Evolutionary conservation across 208 protist genomes (phyloP).

Genomic region (Tetramitus jugosus): DNA sequence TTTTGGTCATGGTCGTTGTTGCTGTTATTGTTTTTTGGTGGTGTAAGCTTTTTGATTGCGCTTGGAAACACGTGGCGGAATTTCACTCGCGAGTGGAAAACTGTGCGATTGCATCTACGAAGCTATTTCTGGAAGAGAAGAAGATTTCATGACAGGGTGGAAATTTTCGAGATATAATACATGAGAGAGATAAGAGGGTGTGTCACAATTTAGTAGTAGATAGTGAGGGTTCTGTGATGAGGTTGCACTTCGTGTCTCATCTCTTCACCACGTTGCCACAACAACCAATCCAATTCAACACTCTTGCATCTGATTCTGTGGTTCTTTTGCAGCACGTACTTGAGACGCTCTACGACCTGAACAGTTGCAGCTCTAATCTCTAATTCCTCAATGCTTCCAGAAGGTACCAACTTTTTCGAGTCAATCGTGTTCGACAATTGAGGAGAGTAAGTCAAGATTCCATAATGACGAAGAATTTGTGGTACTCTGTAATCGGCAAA

Average conservation of each 20-base stretch:
- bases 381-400: slow-evolving; percentile 14
- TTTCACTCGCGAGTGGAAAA: too few relatives aligned
- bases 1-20: too few relatives aligned
- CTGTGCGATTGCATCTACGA: too few relatives aligned
- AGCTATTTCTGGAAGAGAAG: too few relatives aligned
- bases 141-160: too few relatives aligned
- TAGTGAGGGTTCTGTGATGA: slow-evolving; percentile 11
- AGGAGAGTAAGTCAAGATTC: not conserved
- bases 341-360: slow-evolving; percentile 5
- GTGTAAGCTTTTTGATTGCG: too few relatives aligned
- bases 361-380: slow-evolving; percentile 22
- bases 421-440: slow-evolving; percentile 18
- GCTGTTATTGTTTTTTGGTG: too few relatives aligned
- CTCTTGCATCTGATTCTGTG: not conserved
- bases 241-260: not conserved
- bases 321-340: not conserved
- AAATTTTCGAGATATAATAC: too few relatives aligned
- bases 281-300: slow-evolving; percentile 12
- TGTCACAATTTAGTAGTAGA: slow-evolving; percentile 22
- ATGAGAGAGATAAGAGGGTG: too few relatives aligned
- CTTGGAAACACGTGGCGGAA: too few relatives aligned
- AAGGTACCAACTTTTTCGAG: not conserved
- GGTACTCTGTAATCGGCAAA: slow-evolving; percentile 27
- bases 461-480: slow-evolving; percentile 9
- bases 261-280: slow-evolving; percentile 11